Evolutionary conservation across 2,329 filamentous ascomycete genomes (phyloP).

Genomic region (Pseudopithomyces chartarum): DNA sequence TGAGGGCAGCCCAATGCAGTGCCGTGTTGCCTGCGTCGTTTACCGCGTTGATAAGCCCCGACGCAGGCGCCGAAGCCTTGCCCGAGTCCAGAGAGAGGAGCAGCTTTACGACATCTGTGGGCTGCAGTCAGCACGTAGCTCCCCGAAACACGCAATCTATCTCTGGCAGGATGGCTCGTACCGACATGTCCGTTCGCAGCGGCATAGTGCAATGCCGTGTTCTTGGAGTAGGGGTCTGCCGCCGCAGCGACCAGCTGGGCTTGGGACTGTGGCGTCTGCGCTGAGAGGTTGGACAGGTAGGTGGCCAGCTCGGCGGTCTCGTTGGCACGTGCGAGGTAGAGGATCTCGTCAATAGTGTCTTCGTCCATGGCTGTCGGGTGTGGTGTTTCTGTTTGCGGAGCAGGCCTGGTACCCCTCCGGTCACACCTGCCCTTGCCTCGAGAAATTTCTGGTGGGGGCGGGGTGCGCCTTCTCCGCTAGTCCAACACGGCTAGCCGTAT

Average conservation of each 20-base stretch:
- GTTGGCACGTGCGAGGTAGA: constrained; percentile 82
- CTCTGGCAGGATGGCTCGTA: constrained; percentile 44
- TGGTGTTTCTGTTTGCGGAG: constrained; percentile 5
- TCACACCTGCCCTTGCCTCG: background rate
- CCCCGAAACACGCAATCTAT: constrained; percentile 3
- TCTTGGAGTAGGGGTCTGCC: constrained; percentile 76
- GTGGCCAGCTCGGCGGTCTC: constrained; percentile 71
- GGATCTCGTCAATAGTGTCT: constrained; percentile 87
- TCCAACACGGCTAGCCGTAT: background rate
- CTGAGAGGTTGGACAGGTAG: constrained; percentile 63
- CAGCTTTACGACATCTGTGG: constrained; percentile 40
- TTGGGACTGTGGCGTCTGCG: constrained; percentile 65
- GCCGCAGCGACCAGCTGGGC: constrained; percentile 69
- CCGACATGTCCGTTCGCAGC: constrained; percentile 86
- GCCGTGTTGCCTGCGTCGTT: constrained; percentile 90
- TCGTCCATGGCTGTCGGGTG: constrained; percentile 49
- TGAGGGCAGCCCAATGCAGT: constrained; percentile 91
- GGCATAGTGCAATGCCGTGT: constrained; percentile 85
- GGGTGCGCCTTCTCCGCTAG: constrained; percentile 4
- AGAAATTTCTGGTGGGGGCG: constrained; percentile 22
- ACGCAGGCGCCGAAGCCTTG: constrained; percentile 25
- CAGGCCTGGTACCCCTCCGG: background rate
- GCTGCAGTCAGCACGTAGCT: constrained; percentile 22
- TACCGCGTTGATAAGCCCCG: constrained; percentile 65
- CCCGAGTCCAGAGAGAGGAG: constrained; percentile 45